Evolutionary conservation across 345 rosid genomes (phyloP).

Genomic region (Kandelia obovata): DNA sequence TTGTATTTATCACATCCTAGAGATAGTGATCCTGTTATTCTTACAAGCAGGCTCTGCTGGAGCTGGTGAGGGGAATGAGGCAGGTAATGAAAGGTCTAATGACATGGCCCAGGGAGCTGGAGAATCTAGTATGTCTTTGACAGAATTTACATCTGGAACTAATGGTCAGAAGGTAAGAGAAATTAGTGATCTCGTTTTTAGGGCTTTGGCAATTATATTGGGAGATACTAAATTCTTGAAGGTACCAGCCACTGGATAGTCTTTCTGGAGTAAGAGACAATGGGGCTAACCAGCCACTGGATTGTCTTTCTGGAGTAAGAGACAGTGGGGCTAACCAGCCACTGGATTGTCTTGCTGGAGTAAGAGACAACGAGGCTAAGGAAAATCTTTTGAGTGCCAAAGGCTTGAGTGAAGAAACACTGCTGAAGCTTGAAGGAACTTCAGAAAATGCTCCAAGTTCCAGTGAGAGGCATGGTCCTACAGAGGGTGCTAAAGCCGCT

Average conservation of each 20-base stretch:
- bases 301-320: constrained; percentile 1
- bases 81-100: constrained; percentile 24
- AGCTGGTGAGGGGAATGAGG: constrained; percentile 22
- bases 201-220: constrained; percentile 1
- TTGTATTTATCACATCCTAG: background rate
- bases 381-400: constrained; percentile 33
- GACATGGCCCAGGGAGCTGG: constrained; percentile 25
- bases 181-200: background rate
- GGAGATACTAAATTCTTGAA: constrained; percentile 9
- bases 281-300: constrained; percentile 12
- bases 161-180: constrained; percentile 43
- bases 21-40: background rate
- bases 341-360: constrained; percentile 12
- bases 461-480: constrained; percentile 33
- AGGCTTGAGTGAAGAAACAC: constrained; percentile 34
- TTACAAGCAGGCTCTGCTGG: constrained; percentile 30
- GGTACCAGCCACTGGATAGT: constrained; percentile 33
- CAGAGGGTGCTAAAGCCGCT: constrained; percentile 34
- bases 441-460: constrained; percentile 34
- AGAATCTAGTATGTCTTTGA: constrained; percentile 28
- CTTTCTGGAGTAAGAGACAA: constrained; percentile 16
- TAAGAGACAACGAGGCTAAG: constrained; percentile 5
- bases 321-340: constrained; percentile 5
- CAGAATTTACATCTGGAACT: constrained; percentile 26
- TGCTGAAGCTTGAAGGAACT: constrained; percentile 36